Percentiles rank a stretch among this genome's conserved stretches.
phyloP scores from a whole-genome alignment of 257 asterid genomes.

The Rauvolfia tetraphylla region DNA sequence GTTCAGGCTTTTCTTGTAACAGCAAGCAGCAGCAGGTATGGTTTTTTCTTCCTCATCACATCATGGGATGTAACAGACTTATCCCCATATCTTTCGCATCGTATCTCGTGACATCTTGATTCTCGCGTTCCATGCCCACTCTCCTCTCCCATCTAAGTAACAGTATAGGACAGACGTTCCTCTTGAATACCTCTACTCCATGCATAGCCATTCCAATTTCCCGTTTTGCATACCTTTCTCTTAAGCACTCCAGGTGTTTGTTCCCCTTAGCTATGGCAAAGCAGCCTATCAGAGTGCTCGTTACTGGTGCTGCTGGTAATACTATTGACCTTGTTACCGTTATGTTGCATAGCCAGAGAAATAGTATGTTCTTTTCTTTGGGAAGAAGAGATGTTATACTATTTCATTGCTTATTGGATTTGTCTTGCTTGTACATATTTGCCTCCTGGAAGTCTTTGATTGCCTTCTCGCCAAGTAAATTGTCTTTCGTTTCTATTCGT shows the following conservation, averaged over 20 bases:
- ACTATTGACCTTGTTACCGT: background rate
- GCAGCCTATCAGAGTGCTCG: slow-evolving; percentile 34
- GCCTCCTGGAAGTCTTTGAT: slow-evolving; percentile 3
- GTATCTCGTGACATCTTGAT: slow-evolving; percentile 21
- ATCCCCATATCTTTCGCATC: slow-evolving; percentile 18
- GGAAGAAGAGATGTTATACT: slow-evolving; percentile 43
- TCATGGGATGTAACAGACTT: background rate
- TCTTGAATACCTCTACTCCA: background rate
- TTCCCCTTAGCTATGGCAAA: slow-evolving; percentile 19
- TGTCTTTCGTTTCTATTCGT: background rate
- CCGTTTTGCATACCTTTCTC: background rate
- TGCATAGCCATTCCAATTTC: background rate
- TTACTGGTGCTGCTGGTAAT: slow-evolving; percentile 37
- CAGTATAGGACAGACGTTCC: background rate
- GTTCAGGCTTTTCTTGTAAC: background rate
- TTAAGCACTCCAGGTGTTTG: background rate
- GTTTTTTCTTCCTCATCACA: slow-evolving; percentile 7
- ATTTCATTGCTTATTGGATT: slow-evolving; percentile 57
- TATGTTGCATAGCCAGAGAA: background rate
- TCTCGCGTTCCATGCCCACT: slow-evolving; percentile 6
- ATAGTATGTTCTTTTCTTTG: slow-evolving; percentile 53
- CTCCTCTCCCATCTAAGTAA: background rate
- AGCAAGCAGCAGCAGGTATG: background rate
- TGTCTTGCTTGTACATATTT: slow-evolving; percentile 30
- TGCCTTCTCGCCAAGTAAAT: background rate